Conservation (phyloP, 805 yeast genomes). For the Suhomyces kilbournensis region DNA sequence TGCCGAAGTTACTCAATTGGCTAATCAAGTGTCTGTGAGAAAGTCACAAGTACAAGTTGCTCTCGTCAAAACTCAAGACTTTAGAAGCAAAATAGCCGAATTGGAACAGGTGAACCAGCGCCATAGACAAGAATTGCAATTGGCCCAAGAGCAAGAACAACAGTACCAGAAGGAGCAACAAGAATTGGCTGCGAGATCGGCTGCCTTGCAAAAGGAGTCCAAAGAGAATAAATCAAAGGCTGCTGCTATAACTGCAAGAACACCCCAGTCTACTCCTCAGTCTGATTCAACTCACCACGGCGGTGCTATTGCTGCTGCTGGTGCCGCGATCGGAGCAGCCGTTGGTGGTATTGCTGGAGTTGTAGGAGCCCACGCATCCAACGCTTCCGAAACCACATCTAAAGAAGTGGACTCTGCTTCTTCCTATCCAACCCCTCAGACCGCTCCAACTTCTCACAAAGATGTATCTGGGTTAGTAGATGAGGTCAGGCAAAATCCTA, state of each 20-base stretch:
- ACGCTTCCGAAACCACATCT: neutral
- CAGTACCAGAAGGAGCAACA: conserved; percentile 4
- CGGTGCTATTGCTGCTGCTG: conserved; percentile 6
- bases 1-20: conserved; percentile 57
- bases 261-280: neutral
- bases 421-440: neutral
- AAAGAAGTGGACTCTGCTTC: neutral
- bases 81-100: conserved; percentile 27
- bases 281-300: neutral
- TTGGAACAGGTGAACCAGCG: conserved; percentile 20
- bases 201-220: neutral
- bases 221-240: neutral
- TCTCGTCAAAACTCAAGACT: conserved; percentile 46
- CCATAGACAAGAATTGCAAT: conserved; percentile 22
- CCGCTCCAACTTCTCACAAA: neutral
- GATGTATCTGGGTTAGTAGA: conserved; percentile 18
- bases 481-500: conserved; percentile 26
- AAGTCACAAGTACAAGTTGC: conserved; percentile 67
- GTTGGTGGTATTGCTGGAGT: conserved; percentile 8
- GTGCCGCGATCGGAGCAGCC: conserved; percentile 10
- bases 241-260: neutral
- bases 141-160: conserved; percentile 9
- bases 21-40: conserved; percentile 61
- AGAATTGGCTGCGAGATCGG: conserved; percentile 3
- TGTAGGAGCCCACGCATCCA: neutral